Evolutionary conservation across 2,329 filamentous ascomycete species (phyloP).

Genomic region (Nannizzia gypsea): DNA sequence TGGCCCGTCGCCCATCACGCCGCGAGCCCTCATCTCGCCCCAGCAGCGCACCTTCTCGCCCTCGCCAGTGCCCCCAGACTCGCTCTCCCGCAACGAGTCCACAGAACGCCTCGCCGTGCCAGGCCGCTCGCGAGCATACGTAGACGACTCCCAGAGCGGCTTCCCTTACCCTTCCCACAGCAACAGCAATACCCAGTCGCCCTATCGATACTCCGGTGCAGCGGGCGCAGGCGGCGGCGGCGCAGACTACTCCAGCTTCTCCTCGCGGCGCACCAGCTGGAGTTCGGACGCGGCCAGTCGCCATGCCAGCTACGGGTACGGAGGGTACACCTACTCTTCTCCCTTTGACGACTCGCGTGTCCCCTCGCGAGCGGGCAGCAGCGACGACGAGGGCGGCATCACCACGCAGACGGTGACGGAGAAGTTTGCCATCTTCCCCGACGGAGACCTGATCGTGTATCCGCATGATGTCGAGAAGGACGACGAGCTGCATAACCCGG

Average conservation of each 20-base stretch:
- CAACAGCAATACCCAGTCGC: too few relatives aligned
- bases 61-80: background rate
- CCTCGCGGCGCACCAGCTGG: slow-evolving; percentile 54
- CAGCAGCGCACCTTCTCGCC: slow-evolving; percentile 5
- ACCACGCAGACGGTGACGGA: slow-evolving; percentile 63
- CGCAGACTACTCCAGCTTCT: slow-evolving; percentile 37
- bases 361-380: slow-evolving; percentile 49
- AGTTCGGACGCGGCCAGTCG: slow-evolving; percentile 47
- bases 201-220: too few relatives aligned
- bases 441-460: slow-evolving; percentile 53
- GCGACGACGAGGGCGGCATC: slow-evolving; percentile 44
- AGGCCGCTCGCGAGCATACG: background rate
- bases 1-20: background rate
- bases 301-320: slow-evolving; percentile 21
- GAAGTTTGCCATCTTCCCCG: slow-evolving; percentile 61
- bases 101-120: slow-evolving; percentile 9
- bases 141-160: background rate
- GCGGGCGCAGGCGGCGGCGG: too few relatives aligned
- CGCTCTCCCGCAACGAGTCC: background rate
- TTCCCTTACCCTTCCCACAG: background rate
- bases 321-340: background rate
- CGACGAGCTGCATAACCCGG: slow-evolving; percentile 60
- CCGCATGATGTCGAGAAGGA: slow-evolving; percentile 64
- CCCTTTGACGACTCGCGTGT: slow-evolving; percentile 51
- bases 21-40: slow-evolving; percentile 3